Evolutionary conservation across 352 stramenopile genomes (phyloP), one percentile per base, ranked within the genome.

Genomic region (Peronospora farinosa): DNA sequence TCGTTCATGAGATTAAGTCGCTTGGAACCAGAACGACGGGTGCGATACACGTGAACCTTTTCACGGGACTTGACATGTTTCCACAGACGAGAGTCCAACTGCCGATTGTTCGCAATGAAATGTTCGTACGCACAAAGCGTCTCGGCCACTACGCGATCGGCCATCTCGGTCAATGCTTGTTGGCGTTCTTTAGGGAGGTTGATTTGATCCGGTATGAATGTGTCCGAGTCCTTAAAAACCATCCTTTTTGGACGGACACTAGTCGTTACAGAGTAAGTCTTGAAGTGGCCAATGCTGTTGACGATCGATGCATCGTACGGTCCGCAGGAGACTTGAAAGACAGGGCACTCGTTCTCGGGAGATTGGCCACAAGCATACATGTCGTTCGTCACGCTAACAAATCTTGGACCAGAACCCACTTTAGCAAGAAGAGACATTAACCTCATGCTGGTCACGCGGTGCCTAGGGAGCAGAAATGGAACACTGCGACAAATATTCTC

Each of bases 21-120:
- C 36, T 66, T 69, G 16, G 47, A 56, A 28, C 48, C 54, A 13
- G 68, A 51, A 2, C 63, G 60, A n/a, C 74, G 76, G 15, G 75
- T 74, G 32, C 72, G 69, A 40, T 78, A 87, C 16, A 84, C 59
- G 21, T 75, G 60, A 35, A 87, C 57, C 37, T 77, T 69, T 60
- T 87, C 76, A 41, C 72, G 73, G 2, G 64, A 65, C 52, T 75
- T 78, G 35, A 81, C 40, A 21, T 72, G 67, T 44, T 81, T 84
- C 76, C 76, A 87, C 17, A 75, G 53, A 0, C 67, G 53, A 30
- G 41, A 31, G 27, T 73, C 48, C 7, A 87, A 51, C 30, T 65
- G 57, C 1, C 72, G 69, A 21, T 69, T 57, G 47, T 69, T 66
- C 13, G 30, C 63, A 25, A 75, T 66, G 54, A 75, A 84, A 10